Base-by-base conservation (phyloP, 352 stramenopile species). In the Pythium coloratum region DNA sequence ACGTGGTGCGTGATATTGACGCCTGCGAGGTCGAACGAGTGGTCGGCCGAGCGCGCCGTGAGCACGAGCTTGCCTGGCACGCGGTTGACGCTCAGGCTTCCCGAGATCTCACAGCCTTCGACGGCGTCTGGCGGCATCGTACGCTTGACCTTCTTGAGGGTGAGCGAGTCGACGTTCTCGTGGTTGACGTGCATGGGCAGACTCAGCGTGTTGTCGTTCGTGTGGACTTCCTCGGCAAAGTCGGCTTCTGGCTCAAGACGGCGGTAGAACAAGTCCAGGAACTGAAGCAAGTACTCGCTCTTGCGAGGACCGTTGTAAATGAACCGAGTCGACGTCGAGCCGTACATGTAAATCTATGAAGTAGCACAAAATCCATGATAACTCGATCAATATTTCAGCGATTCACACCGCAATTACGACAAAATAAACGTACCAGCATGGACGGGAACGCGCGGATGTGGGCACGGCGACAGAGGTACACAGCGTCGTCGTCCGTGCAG, bases 291-390 rank as follows among this genome's bases (percentile, higher is more conserved):
- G 56, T 91, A 84, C 66, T 90, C 78, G 9, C 78, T 73, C 64
- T 82, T 89, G 64, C 86, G 86, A 10, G 86, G 86, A 9, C 86
- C 86, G 59, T 90, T 94, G 72, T 94, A 94, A 55, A 94, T 91
- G 69, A 87, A 94, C 10, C 81, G 77, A 49, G 86, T 94, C 50
- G 75, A 86, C 34, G 82, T 91, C 38, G 77, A 84, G 60, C 84
- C 86, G 64, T 90, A 94, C 77, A 94, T 90, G 76, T 94, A 94
- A 57, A 94, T 94, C 77, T 86, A 65, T 14, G 7, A 14, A 24
- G 20, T 24, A 24, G 20, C 20, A 24, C 20, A 42, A 42, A 42
- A 42, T 13, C 7, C 36, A 42, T 26, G 14, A 50, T 26, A 50
- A 50, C 42, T 50, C n/a, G 16, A 13, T 50, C 36, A 18, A 36